A percentile compares a stretch with the other conserved stretches of the same genome.
Conservation (phyloP, 371 early-diverging fungal genomes). For the Fennellomyces sp. region DNA sequence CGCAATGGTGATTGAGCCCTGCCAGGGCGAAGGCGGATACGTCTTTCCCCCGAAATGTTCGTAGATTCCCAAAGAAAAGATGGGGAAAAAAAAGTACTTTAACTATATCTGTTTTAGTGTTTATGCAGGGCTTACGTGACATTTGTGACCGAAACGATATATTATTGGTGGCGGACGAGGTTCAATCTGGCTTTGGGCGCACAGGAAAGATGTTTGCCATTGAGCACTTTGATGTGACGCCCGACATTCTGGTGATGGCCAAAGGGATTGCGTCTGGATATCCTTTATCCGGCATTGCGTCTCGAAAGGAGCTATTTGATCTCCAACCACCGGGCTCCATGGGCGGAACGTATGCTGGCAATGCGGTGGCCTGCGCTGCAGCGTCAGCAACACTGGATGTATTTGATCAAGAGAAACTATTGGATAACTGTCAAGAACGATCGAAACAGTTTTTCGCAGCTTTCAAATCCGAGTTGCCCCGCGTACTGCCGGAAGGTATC, state of each 20-base stretch:
- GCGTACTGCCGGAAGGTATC: conserved; percentile 40
- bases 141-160: conserved; percentile 58
- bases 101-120: conserved; percentile 29
- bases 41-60: conserved; percentile 65
- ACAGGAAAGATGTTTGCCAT: conserved; percentile 46
- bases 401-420: not conserved
- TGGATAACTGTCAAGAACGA: conserved; percentile 38
- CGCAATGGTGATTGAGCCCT: conserved; percentile 78
- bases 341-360: conserved; percentile 57
- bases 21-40: conserved; percentile 86
- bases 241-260: conserved; percentile 57
- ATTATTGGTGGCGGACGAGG: conserved; percentile 31
- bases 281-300: conserved; percentile 48
- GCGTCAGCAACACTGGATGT: conserved; percentile 25
- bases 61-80: too few relatives aligned
- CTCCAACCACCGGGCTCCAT: conserved; percentile 43
- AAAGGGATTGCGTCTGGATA: conserved; percentile 55
- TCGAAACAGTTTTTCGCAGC: conserved; percentile 53
- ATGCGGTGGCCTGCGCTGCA: conserved; percentile 52
- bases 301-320: conserved; percentile 42
- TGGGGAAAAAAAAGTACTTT: not conserved
- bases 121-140: conserved; percentile 61
- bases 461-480: conserved; percentile 35
- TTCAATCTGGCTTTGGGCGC: conserved; percentile 35
- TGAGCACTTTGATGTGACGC: conserved; percentile 36